Conservation (phyloP, 31 red algal genomes). For the Bonnemaisonia californica region DNA sequence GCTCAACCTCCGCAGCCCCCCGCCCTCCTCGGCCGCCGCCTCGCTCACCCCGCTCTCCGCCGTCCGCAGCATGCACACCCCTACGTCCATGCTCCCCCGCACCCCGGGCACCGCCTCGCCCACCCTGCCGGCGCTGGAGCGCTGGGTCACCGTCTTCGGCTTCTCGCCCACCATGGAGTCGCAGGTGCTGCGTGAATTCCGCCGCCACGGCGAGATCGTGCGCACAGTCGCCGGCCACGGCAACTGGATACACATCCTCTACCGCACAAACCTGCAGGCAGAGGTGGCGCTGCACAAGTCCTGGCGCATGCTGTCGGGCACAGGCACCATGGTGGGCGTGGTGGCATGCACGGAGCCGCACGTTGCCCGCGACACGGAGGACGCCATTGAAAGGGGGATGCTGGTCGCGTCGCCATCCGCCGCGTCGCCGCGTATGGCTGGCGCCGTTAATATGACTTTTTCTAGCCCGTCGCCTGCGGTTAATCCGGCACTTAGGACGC, state of each 20-base stretch:
- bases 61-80: not conserved
- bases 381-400: slow-evolving; percentile 56
- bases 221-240: slow-evolving; percentile 54
- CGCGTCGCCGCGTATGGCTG: not conserved
- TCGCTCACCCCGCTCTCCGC: slow-evolving; percentile 3
- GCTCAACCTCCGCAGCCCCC: slow-evolving; percentile 40
- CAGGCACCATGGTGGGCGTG: slow-evolving; percentile 59
- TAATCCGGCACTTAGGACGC: slow-evolving; percentile 19
- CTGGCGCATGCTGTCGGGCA: slow-evolving; percentile 55
- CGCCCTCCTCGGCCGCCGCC: slow-evolving; percentile 3
- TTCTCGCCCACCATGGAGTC: slow-evolving; percentile 44
- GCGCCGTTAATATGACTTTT: not conserved
- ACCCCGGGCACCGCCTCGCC: slow-evolving; percentile 20
- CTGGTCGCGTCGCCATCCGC: slow-evolving; percentile 50
- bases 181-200: slow-evolving; percentile 62
- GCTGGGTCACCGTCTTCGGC: slow-evolving; percentile 68
- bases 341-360: slow-evolving; percentile 56
- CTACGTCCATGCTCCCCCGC: not conserved
- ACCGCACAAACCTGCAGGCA: slow-evolving; percentile 52
- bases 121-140: not conserved
- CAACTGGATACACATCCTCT: slow-evolving; percentile 65
- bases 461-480: slow-evolving; percentile 27
- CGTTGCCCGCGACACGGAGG: slow-evolving; percentile 48
- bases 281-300: slow-evolving; percentile 53
- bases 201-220: slow-evolving; percentile 67